Evolutionary conservation across 164 flowering plant genomes (phyloP).

Genomic region (Paratinospora sagittata): DNA sequence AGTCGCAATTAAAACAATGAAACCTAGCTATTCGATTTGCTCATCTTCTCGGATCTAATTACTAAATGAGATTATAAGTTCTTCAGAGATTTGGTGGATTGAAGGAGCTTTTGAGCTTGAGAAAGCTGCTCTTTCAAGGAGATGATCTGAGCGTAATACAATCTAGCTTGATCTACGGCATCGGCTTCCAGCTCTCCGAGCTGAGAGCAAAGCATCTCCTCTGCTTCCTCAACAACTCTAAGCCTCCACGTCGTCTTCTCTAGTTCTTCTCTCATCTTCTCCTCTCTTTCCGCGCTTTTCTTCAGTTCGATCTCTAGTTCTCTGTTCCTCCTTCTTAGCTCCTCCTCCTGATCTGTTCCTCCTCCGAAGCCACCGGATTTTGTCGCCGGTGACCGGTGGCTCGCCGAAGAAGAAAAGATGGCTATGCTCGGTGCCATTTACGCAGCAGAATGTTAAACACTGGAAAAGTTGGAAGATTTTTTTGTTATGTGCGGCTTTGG

Average conservation of each 20-base stretch:
- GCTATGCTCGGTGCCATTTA: slow-evolving; percentile 22
- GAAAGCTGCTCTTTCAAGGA: slow-evolving; percentile 51
- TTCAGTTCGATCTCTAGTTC: slow-evolving; percentile 59
- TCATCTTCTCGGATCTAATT: too few relatives aligned
- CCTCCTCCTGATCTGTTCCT: slow-evolving; percentile 15
- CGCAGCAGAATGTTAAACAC: too few relatives aligned
- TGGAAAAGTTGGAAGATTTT: too few relatives aligned
- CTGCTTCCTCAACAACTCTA: slow-evolving; percentile 68
- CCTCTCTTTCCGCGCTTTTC: slow-evolving; percentile 52
- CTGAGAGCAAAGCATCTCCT: slow-evolving; percentile 67
- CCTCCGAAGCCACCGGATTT: neutral
- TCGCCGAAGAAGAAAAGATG: neutral
- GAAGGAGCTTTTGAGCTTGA: slow-evolving; percentile 27
- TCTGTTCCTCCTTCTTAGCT: slow-evolving; percentile 45
- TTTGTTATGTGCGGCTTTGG: neutral
- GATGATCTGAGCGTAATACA: slow-evolving; percentile 33
- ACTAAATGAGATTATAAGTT: too few relatives aligned
- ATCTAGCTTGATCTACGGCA: slow-evolving; percentile 56
- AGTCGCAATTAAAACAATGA: too few relatives aligned
- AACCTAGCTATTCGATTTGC: too few relatives aligned
- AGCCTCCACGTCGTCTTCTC: slow-evolving; percentile 33
- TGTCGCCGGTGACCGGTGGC: neutral
- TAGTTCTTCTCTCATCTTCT: slow-evolving; percentile 44
- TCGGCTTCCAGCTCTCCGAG: slow-evolving; percentile 82
- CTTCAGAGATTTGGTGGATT: too few relatives aligned